Base-by-base conservation (phyloP, 371 early-diverging fungal species). In the Nematocida sp. region DNA sequence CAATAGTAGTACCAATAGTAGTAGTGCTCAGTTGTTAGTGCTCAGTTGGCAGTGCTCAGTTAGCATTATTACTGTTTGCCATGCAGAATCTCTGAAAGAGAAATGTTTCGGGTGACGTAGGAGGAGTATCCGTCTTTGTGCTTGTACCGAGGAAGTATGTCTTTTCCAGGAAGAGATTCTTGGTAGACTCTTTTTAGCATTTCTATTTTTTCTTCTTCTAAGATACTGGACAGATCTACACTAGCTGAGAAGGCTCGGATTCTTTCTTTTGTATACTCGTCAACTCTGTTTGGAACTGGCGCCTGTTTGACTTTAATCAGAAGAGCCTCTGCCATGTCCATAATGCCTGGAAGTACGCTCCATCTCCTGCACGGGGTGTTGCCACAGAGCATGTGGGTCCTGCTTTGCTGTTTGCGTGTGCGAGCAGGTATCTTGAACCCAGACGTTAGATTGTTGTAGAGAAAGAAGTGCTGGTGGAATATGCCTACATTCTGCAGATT, bases 121-220 rank as follows among this genome's bases (percentile, higher is more conserved):
- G 45, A 5, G 0, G 74, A 70, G 49, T 70, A 60, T 19, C 74
- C 74, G 5, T 70, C 74, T 40, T 70, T 70, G 41, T 70, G 56
- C 5, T 58, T 46, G 37, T 70, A 70, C n/a, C 74, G 13, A n/a
- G 74, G 74, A 17, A 32, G 5, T 15, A 41, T n/a, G n/a, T 13
- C 43, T 13, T n/a, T n/a, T n/a, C n/a, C n/a, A n/a, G n/a, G n/a
- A n/a, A n/a, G n/a, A n/a, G n/a, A n/a, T n/a, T n/a, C n/a, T n/a
- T n/a, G n/a, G n/a, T n/a, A n/a, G n/a, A n/a, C n/a, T n/a, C n/a
- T n/a, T n/a, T n/a, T n/a, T n/a, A n/a, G n/a, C n/a, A n/a, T n/a
- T n/a, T n/a, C n/a, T n/a, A n/a, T n/a, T n/a, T n/a, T n/a, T n/a
- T n/a, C n/a, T n/a, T n/a, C n/a, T n/a, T n/a, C n/a, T n/a, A n/a